Evolutionary conservation across 352 stramenopile species (phyloP), one percentile per base, ranked within the genome.

Genomic region (Lagenidium giganteum): DNA sequence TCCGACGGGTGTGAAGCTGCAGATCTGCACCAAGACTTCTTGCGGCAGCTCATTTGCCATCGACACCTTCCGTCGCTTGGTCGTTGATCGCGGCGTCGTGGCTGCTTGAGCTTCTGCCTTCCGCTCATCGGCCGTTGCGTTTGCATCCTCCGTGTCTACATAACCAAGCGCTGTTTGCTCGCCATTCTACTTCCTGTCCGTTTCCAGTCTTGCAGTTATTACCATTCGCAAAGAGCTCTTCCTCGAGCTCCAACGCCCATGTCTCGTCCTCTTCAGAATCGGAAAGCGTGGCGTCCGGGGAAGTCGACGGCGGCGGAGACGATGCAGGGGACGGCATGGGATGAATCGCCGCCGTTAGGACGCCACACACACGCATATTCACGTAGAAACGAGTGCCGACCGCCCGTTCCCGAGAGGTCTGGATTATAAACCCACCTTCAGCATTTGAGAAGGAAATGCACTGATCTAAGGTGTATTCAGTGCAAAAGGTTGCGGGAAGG

Each of bases 1-100:
- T 17, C 81, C 78, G 3, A 93, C 76, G 50, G 75, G 69, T 0
- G 66, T 70, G 28, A 81, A 90, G 36, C 64, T 72, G 44, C 88
- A 64, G 26, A 91, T 70, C 24, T 81, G 62, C 22, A 83, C 54
- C 7, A 93, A 56, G 24, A 91, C 81, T 35, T 93, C 78, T 8
- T 81, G 72, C 7, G 78, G 81, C 40, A 93, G 61, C 9, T 75
- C 59, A 16, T 59, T 67, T 7, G 69, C 72, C 1, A 73, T 30
- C n/a, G 18, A 41, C 13, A 42, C 36, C n/a, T 35, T 35, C 16
- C 8, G 28, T 14, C 3, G 21, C 26, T 8, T 7, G 21, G 40
- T 8, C 18, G 18, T 18, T 42, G 32, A 38, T 18, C 32, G 32
- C 32, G 32, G 24, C n/a, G n/a, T 12, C 20, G 27, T 7, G 23